These are phyloP conservation scores for Colletotrichum siamense DNA, from an alignment of 2,329 filamentous ascomycete genomes.

Conservation along the genomic window DNA sequence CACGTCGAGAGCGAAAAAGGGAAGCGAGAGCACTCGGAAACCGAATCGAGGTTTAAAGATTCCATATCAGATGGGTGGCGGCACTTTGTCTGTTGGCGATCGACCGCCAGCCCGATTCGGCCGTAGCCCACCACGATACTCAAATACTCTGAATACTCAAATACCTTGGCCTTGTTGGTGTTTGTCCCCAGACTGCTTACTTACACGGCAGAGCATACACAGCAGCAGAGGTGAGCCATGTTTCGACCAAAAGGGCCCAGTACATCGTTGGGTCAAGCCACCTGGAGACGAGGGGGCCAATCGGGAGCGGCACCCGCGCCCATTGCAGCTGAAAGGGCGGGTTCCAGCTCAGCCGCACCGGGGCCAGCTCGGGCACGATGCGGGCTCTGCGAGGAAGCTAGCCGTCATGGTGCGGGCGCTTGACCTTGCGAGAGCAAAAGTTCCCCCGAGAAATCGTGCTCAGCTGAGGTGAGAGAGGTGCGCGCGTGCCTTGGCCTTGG, in stretches of 20 bases:
- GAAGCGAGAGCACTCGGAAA: background rate
- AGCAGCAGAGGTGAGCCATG: background rate
- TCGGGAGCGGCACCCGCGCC: background rate
- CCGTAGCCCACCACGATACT: background rate
- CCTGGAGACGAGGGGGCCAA: background rate
- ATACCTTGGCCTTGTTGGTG: background rate
- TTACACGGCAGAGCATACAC: background rate
- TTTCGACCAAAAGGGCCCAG: background rate
- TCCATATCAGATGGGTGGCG: background rate
- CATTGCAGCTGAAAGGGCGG: background rate
- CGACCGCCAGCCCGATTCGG: background rate
- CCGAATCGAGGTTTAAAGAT: background rate
- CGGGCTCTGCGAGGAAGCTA: background rate
- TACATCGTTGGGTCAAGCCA: background rate
- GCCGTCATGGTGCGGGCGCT: background rate
- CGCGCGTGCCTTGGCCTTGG: background rate
- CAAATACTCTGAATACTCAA: background rate
- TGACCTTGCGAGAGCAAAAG: background rate
- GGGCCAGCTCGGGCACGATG: background rate
- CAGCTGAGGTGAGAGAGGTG: background rate
- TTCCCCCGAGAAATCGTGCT: background rate
- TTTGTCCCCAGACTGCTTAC: background rate
- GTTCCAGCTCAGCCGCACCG: conserved; percentile 9
- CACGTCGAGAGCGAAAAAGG: background rate
- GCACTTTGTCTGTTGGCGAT: background rate